These are phyloP conservation scores for Chlorella sp. DNA, from an alignment of 139 green algal genomes.

Conservation along the genomic window DNA sequence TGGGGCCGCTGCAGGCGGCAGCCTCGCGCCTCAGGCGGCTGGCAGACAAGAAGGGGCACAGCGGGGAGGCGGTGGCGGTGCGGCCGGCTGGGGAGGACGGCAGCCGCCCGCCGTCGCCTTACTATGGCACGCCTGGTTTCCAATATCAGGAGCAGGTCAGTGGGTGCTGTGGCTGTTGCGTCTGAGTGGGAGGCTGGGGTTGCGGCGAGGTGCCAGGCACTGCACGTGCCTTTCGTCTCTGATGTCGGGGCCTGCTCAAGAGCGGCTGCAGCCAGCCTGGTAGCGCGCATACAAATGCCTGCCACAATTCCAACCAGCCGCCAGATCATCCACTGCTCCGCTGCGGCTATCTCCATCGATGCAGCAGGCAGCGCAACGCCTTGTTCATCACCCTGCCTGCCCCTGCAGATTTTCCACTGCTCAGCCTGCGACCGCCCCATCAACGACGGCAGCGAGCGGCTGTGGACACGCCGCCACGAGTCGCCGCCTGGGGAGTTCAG, in stretches of 20 bases:
- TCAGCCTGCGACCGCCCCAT: conserved; percentile 42
- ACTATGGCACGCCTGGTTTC: conserved; percentile 35
- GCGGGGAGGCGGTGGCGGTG: not conserved
- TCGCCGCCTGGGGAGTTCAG: conserved; percentile 33
- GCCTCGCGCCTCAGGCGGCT: conserved; percentile 12
- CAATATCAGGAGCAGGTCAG: conserved; percentile 40
- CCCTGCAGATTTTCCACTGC: conserved; percentile 48
- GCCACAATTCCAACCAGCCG: no score
- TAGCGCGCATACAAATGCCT: no score
- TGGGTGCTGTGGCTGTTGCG: not conserved
- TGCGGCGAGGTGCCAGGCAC: no score
- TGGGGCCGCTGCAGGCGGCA: conserved; percentile 8
- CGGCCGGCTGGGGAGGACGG: conserved; percentile 13
- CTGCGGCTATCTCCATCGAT: no score
- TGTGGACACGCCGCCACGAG: conserved; percentile 37
- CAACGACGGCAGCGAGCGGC: conserved; percentile 53
- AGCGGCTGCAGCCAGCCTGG: no score
- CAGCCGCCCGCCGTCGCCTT: conserved; percentile 2
- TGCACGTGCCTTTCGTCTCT: no score
- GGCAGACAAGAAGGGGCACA: conserved; percentile 38
- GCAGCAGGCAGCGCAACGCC: no score
- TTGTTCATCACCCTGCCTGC: no score
- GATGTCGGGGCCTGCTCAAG: no score
- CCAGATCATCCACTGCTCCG: no score
- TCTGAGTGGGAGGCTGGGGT: not conserved